Evolutionary conservation across 1,284 basidiomycete species (phyloP).

Genomic region (Melampsora medusae): DNA sequence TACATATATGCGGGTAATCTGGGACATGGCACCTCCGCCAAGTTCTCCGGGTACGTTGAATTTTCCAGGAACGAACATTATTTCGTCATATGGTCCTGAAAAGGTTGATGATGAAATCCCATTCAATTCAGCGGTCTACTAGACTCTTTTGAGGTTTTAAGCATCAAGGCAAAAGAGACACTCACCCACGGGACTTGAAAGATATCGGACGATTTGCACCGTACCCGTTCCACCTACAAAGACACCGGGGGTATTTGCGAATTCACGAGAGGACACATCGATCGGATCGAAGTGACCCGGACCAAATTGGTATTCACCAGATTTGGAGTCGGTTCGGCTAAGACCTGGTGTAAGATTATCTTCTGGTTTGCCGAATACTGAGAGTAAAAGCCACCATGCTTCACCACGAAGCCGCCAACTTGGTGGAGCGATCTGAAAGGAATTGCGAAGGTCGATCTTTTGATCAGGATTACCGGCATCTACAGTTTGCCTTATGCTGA

Average conservation of each 20-base stretch:
- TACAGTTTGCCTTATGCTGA: too few species aligned
- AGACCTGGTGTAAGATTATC: neutral
- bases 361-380: conserved; percentile 10
- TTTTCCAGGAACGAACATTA: conserved; percentile 24
- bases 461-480: neutral
- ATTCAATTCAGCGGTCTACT: neutral
- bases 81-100: conserved; percentile 35
- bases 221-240: conserved; percentile 20
- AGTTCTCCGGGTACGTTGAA: conserved; percentile 13
- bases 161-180: neutral
- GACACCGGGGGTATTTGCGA: neutral
- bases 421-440: conserved; percentile 5
- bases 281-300: conserved; percentile 24
- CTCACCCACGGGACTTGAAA: conserved; percentile 18
- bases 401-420: conserved; percentile 22
- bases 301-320: neutral
- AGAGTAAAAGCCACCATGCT: conserved; percentile 41
- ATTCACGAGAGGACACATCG: neutral
- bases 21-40: neutral
- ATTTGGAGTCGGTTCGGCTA: neutral
- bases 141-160: neutral
- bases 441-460: neutral
- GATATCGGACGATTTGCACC: conserved; percentile 31
- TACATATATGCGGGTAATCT: conserved; percentile 31
- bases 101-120: neutral